Base-by-base conservation (phyloP, 2,329 filamentous ascomycete genomes). In the Zasmidium cellare region DNA sequence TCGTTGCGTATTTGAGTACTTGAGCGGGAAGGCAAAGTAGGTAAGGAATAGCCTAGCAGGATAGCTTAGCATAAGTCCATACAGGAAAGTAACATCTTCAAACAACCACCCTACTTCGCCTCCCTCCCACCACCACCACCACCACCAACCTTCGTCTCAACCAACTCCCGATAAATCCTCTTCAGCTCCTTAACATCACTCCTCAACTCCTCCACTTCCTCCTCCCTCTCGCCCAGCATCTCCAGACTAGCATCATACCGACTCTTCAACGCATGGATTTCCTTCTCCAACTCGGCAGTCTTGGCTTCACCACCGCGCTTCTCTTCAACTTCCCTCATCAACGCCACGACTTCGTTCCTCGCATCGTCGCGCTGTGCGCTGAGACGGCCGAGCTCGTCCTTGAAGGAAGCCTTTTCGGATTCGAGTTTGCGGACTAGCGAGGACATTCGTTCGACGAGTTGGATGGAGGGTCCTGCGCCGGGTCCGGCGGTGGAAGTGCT, bases 221-320 rank as follows among this genome's bases (percentile, higher is more conserved):
- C 94, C 74, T 91, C 96, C 84, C 96, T 96, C 83, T 99, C 94
- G 1, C 94, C 94, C 56, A 99, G 77, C 86, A 97, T 88, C 77
- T 97, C 92, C 53, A 99, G 80, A 59, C 91, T 96, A 14, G 92
- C 94, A 72, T 96, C 87, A 72, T 97, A 96, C 67, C 93, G 82
- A 61, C 85, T 80, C 68, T 90, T 87, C 63, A 97, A 79, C 45
- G 85, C 84, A 24, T 76, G 77, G 51, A 96, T 78, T 65, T 91
- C 84, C 47, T 75, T 77, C 73, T 96, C 88, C 14, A 97, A 74
- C 59, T 83, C 80, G 19, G 80, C 77, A 0, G 92, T 82, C 58
- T 82, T 84, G 53, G 78, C 74, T 14, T 86, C 83, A 2, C 84
- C 83, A 1, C 75, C 77, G 63, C 85, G 84, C 71, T 88, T 88